These are phyloP conservation scores for Nasturtium officinale DNA, from an alignment of 345 rosid species.

Conservation along the genomic window DNA sequence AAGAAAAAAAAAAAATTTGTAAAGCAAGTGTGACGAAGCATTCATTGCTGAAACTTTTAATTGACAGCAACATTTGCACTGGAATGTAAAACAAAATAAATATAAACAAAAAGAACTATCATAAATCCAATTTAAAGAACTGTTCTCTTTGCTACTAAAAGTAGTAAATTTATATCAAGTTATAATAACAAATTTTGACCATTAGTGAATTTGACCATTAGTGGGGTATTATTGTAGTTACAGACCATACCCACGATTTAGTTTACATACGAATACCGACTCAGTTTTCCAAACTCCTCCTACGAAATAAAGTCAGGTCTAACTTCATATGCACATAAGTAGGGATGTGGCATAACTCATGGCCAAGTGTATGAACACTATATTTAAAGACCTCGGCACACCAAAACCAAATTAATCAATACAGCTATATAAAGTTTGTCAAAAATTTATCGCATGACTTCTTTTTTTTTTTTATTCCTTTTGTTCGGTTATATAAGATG, in stretches of 20 bases:
- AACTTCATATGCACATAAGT: no score
- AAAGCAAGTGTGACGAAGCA: constrained; percentile 5
- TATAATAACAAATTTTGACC: not conserved
- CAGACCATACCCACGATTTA: no score
- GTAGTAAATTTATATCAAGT: not conserved
- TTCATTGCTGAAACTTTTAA: constrained; percentile 2
- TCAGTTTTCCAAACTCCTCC: no score
- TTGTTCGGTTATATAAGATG: no score
- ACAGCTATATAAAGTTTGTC: constrained; percentile 4
- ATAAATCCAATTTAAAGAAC: not conserved
- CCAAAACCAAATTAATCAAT: constrained; percentile 13
- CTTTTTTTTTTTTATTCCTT: not conserved
- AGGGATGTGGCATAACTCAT: no score
- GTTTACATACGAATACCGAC: no score
- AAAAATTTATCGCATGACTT: constrained; percentile 5
- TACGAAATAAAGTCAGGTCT: no score
- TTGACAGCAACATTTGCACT: not conserved
- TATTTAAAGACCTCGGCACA: not conserved
- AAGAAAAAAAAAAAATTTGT: not conserved
- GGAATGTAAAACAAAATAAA: not conserved
- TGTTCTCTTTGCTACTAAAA: not conserved
- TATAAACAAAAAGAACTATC: not conserved
- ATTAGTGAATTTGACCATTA: no score
- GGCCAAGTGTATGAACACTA: no score
- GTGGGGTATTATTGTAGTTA: constrained; percentile 4